phyloP scores from a whole-genome alignment of 768 basidiomycete species.

The Solioccasus polychromus region DNA sequence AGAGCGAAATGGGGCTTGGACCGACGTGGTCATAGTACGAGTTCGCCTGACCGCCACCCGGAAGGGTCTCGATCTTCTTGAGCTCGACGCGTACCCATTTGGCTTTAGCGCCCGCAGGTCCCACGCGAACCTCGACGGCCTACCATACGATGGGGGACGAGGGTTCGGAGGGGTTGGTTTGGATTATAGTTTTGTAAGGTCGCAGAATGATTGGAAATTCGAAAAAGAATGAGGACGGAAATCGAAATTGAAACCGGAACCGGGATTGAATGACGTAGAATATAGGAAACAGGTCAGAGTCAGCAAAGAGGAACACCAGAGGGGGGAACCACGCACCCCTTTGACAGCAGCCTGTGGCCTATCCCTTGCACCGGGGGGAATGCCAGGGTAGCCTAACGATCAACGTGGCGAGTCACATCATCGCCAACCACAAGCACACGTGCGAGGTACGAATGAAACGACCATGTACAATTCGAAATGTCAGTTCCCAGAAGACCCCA shows the following conservation, averaged over 20 bases:
- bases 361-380: slow-evolving; percentile 73
- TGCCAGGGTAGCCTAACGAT: slow-evolving; percentile 87
- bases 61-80: slow-evolving; percentile 84
- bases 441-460: not conserved
- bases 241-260: slow-evolving; percentile 2
- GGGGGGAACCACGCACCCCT: slow-evolving; percentile 61
- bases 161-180: not conserved
- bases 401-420: too few species aligned
- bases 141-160: slow-evolving; percentile 26
- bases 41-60: slow-evolving; percentile 64
- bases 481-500: not conserved
- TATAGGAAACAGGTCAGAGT: slow-evolving; percentile 3
- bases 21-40: slow-evolving; percentile 81
- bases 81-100: slow-evolving; percentile 92
- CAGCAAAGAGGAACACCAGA: too few species aligned
- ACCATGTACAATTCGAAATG: not conserved
- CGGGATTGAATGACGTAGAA: not conserved
- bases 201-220: too few species aligned
- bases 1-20: slow-evolving; percentile 76
- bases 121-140: slow-evolving; percentile 85
- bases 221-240: slow-evolving; percentile 2
- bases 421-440: not conserved
- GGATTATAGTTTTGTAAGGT: too few species aligned
- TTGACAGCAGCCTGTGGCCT: slow-evolving; percentile 81
- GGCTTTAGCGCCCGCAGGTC: slow-evolving; percentile 74